phyloP scores from a whole-genome alignment of 257 asterid species.

The Ballota nigra region DNA sequence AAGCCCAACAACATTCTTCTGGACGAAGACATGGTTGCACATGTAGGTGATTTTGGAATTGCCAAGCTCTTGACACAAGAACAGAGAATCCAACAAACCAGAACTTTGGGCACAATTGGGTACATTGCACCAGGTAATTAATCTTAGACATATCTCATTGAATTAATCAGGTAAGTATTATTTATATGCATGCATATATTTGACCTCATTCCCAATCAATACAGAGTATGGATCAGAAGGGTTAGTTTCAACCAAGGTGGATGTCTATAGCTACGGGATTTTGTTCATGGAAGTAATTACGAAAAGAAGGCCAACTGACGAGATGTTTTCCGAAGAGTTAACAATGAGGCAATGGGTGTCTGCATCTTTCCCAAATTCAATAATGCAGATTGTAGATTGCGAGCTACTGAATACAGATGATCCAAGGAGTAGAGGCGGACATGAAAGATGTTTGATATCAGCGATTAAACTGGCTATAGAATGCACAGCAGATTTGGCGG shows the following conservation, averaged over 20 bases:
- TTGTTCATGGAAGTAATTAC: conserved; percentile 22
- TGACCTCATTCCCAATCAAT: not conserved
- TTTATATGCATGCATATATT: not conserved
- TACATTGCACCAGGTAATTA: not conserved
- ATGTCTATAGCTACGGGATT: conserved; percentile 26
- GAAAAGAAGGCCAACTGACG: conserved; percentile 19
- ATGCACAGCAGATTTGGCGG: not conserved
- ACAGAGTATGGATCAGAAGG: conserved; percentile 28
- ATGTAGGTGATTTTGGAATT: not conserved
- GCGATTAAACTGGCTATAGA: not conserved
- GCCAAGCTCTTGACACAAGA: not conserved
- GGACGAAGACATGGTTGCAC: not conserved
- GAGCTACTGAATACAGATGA: not conserved
- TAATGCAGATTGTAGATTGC: not conserved
- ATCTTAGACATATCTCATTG: not conserved
- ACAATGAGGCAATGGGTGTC: conserved; percentile 20
- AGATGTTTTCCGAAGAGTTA: conserved; percentile 16
- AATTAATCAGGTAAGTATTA: not conserved
- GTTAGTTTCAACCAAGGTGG: conserved; percentile 18
- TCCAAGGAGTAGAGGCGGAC: not conserved
- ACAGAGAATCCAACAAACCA: not conserved
- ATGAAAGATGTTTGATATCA: not conserved
- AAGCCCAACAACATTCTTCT: conserved; percentile 8
- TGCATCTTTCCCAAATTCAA: not conserved
- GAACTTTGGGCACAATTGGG: not conserved